These are phyloP conservation scores for Phytophthora pisi DNA, from an alignment of 352 stramenopile species.

Conservation along the genomic window DNA sequence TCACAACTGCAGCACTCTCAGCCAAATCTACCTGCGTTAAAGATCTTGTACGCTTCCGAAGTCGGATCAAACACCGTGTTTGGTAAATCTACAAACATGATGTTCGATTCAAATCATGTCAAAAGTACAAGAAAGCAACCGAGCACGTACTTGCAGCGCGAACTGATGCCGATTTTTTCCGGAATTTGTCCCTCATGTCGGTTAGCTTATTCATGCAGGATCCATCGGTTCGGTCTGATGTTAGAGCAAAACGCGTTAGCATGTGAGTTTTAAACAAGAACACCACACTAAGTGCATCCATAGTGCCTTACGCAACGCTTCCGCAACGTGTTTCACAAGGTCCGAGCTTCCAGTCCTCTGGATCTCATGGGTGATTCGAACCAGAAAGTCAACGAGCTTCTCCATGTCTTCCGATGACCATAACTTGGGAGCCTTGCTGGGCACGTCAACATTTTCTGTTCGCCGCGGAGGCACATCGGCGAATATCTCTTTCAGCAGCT, in stretches of 20 bases:
- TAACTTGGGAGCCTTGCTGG: conserved; percentile 45
- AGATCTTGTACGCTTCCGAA: conserved; percentile 73
- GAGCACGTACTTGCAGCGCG: conserved; percentile 53
- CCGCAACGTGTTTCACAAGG: conserved; percentile 36
- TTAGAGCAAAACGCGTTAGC: conserved; percentile 4
- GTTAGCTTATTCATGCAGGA: conserved; percentile 66
- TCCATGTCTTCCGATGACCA: conserved; percentile 68
- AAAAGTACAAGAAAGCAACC: neutral
- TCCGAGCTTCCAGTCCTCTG: conserved; percentile 57
- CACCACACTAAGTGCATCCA: neutral
- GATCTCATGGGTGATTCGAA: conserved; percentile 66
- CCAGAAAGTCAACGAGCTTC: conserved; percentile 59
- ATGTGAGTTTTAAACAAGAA: neutral
- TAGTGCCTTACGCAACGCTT: conserved; percentile 38
- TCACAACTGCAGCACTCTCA: neutral
- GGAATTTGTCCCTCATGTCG: conserved; percentile 59
- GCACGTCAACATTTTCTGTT: conserved; percentile 24
- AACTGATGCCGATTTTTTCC: conserved; percentile 42
- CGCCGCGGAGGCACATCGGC: conserved; percentile 42
- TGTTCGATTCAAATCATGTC: conserved; percentile 17
- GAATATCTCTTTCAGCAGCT: conserved; percentile 58
- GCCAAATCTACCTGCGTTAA: conserved; percentile 49
- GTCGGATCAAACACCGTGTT: conserved; percentile 32
- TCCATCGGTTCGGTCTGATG: conserved; percentile 50
- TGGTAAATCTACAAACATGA: neutral